phyloP scores from a whole-genome alignment of 78 protist species.

The Dictyostelium firmibasis region DNA sequence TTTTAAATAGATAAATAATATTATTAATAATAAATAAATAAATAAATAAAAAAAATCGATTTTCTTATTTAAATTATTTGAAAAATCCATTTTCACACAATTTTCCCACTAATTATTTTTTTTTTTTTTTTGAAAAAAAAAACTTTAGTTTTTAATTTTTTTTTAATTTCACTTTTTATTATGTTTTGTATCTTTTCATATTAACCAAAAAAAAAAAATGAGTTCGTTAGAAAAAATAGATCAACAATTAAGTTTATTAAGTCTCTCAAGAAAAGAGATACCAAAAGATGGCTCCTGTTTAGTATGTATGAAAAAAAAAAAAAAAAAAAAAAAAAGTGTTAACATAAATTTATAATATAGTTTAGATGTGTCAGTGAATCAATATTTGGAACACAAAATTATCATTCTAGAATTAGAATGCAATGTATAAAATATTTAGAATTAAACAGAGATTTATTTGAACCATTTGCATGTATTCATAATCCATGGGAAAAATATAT shows the following conservation, averaged over 20 bases:
- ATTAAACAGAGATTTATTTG: slow-evolving; percentile 30
- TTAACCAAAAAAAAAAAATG: neutral
- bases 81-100: no score
- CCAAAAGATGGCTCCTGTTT: slow-evolving; percentile 74
- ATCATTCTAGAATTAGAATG: slow-evolving; percentile 11
- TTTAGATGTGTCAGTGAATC: slow-evolving; percentile 67
- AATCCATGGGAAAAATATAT: slow-evolving; percentile 55
- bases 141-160: neutral
- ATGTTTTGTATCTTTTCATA: no score
- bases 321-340: neutral
- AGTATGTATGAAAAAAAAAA: neutral
- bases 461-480: slow-evolving; percentile 68
- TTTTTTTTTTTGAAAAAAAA: no score
- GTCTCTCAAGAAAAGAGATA: slow-evolving; percentile 30
- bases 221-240: neutral
- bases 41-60: neutral
- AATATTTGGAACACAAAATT: slow-evolving; percentile 49
- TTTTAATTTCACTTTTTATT: neutral
- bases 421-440: slow-evolving; percentile 30
- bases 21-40: neutral
- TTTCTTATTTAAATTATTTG: no score
- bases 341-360: neutral
- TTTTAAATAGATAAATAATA: neutral
- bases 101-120: no score
- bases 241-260: neutral